phyloP scores from a whole-genome alignment of 257 asterid genomes.

The Scutellaria baicalensis region DNA sequence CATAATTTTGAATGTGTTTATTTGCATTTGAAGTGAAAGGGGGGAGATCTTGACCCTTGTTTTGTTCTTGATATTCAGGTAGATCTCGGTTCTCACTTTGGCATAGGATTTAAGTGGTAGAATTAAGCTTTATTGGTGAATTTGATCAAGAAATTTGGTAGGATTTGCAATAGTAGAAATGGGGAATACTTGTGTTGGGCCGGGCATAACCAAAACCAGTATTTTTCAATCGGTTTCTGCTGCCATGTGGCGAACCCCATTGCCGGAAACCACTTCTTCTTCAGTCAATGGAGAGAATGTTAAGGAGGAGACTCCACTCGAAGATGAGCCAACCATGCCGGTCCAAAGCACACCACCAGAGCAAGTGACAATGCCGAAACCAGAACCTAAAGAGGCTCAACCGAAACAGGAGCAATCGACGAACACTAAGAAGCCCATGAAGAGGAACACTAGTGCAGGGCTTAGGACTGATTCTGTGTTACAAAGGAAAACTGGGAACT shows the following conservation, averaged over 20 bases:
- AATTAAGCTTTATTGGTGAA: slow-evolving; percentile 17
- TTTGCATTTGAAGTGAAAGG: slow-evolving; percentile 11
- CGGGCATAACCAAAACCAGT: slow-evolving; percentile 57
- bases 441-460: slow-evolving; percentile 84
- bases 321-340: slow-evolving; percentile 40
- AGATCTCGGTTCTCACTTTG: slow-evolving; percentile 23
- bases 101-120: background rate
- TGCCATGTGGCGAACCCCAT: slow-evolving; percentile 81
- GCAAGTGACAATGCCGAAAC: slow-evolving; percentile 53
- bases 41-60: slow-evolving; percentile 8
- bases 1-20: background rate
- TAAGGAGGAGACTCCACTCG: slow-evolving; percentile 34
- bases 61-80: slow-evolving; percentile 21
- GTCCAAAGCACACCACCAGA: slow-evolving; percentile 80
- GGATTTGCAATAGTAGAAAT: slow-evolving; percentile 22
- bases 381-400: slow-evolving; percentile 13
- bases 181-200: slow-evolving; percentile 98
- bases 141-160: slow-evolving; percentile 17
- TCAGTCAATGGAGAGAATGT: slow-evolving; percentile 41
- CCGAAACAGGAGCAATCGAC: slow-evolving; percentile 25
- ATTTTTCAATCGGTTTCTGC: slow-evolving; percentile 81
- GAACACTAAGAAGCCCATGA: slow-evolving; percentile 52
- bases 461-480: slow-evolving; percentile 76
- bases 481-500: slow-evolving; percentile 63
- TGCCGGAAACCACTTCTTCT: slow-evolving; percentile 34